Conservation (phyloP, 2,329 filamentous ascomycete species). For the Sporothrix humicola region DNA sequence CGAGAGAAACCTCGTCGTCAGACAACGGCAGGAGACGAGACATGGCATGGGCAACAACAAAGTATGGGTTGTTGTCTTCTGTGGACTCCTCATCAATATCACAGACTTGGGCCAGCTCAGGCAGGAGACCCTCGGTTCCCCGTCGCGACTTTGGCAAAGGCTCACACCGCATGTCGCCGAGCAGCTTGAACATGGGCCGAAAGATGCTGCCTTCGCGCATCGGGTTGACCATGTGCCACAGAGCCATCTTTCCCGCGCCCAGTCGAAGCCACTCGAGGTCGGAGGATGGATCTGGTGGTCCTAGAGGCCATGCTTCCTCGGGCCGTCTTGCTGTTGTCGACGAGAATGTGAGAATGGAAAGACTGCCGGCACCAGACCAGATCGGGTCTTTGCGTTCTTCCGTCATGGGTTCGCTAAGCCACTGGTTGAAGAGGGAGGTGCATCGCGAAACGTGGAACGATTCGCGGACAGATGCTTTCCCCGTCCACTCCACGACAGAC, state of each 20-base stretch:
- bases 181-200: constrained; percentile 45
- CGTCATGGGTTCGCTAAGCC: constrained; percentile 46
- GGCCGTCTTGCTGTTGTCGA: constrained; percentile 46
- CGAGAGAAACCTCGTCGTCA: not conserved
- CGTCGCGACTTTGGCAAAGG: not conserved
- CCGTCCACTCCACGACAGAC: not conserved
- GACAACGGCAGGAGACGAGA: constrained; percentile 12
- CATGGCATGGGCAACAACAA: constrained; percentile 31
- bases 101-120: constrained; percentile 40
- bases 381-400: constrained; percentile 51
- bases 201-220: constrained; percentile 48
- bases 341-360: constrained; percentile 50
- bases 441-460: constrained; percentile 53
- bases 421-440: constrained; percentile 49
- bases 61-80: constrained; percentile 29
- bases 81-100: constrained; percentile 35
- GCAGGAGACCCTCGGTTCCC: constrained; percentile 35
- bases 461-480: constrained; percentile 45
- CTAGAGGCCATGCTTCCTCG: constrained; percentile 47
- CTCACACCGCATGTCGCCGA: constrained; percentile 41
- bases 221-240: constrained; percentile 47
- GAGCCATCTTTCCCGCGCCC: constrained; percentile 46
- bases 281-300: constrained; percentile 34
- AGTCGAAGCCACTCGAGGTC: constrained; percentile 48
- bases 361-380: constrained; percentile 53